These are phyloP conservation scores for Termitomyces sp. DNA, from an alignment of 768 basidiomycete genomes.

Conservation along the genomic window DNA sequence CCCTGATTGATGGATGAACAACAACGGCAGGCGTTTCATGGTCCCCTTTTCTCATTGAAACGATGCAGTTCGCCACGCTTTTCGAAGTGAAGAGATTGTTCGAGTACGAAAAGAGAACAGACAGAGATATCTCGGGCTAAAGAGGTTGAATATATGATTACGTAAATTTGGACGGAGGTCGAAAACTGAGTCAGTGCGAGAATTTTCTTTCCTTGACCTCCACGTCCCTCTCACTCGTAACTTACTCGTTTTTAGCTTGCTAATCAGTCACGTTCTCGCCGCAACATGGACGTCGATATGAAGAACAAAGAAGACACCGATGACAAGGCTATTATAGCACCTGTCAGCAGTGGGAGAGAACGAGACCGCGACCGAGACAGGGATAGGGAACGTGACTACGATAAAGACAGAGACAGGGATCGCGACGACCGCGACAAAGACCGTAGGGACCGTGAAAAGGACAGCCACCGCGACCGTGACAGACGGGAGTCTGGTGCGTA, in stretches of 20 bases:
- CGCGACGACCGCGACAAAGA: constrained; percentile 31
- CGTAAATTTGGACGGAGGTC: constrained; percentile 2
- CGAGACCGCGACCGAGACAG: constrained; percentile 41
- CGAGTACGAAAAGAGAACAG: too few species aligned
- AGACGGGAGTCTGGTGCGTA: constrained; percentile 54
- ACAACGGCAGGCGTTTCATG: too few species aligned
- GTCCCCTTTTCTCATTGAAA: too few species aligned
- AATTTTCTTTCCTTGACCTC: constrained; percentile 4
- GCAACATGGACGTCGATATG: constrained; percentile 76
- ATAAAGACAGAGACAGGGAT: constrained; percentile 29
- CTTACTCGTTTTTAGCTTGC: constrained; percentile 2
- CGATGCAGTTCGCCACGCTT: too few species aligned
- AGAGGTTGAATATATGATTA: background rate
- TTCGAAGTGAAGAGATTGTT: too few species aligned
- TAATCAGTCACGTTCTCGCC: background rate
- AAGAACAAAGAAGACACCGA: constrained; percentile 70
- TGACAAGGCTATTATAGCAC: constrained; percentile 45
- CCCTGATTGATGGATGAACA: too few species aligned
- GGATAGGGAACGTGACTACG: constrained; percentile 33
- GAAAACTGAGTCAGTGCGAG: constrained; percentile 1
- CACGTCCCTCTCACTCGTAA: background rate
- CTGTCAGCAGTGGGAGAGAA: constrained; percentile 34
- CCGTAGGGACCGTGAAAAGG: constrained; percentile 37
- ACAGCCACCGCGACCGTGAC: constrained; percentile 40
- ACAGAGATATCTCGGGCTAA: too few species aligned